Base-by-base conservation (phyloP, 2,329 filamentous ascomycete species). In the Verticillium nonalfalfae region DNA sequence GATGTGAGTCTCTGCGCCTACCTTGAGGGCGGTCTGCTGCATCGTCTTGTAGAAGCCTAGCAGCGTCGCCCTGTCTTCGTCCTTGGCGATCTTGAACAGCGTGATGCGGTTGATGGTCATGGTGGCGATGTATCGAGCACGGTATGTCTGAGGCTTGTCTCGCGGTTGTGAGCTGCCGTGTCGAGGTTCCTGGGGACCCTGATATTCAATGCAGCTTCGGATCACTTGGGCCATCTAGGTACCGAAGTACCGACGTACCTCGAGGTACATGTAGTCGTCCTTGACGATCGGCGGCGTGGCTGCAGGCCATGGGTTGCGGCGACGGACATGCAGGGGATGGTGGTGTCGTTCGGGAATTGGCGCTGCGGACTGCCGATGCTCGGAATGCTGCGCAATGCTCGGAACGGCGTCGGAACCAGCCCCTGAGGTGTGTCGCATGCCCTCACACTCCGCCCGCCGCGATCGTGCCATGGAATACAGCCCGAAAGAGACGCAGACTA, bases 31-130 rank as follows among this genome's bases (percentile, higher is more conserved):
- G 35, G 70, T 65, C 14, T 59, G 40, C 0, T 70, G 69, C 70
- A 77, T 70, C 15, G 66, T 59, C n/a, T 65, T 69, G 63, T 76
- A 76, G 2, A 73, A 63, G 0, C 66, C 63, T 1, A 76, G 34
- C 7, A 76, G 60, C 13, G 66, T 70, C 26, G 70, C 61, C 39
- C 69, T 71, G 34, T 75, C 70, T 10, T 71, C 73, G 31, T 66
- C 64, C 2, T 67, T 65, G 31, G 71, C 68, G 6, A 77, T 71
- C 62, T 77, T 77, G 69, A 77, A 77, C 1, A 77, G 68, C 2
- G 75, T 77, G 9, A 77, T 66, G 18, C 74, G 68, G 13, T 69
- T 62, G 57, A 70, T 64, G 11, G 68, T 7, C 62, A 64, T 61
- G 13, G 39, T 40, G 7, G 36, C 36, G 56, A 10, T 26, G 15